Evolutionary conservation across 2,329 filamentous ascomycete species (phyloP).

Genomic region (Coniochaeta sp.): DNA sequence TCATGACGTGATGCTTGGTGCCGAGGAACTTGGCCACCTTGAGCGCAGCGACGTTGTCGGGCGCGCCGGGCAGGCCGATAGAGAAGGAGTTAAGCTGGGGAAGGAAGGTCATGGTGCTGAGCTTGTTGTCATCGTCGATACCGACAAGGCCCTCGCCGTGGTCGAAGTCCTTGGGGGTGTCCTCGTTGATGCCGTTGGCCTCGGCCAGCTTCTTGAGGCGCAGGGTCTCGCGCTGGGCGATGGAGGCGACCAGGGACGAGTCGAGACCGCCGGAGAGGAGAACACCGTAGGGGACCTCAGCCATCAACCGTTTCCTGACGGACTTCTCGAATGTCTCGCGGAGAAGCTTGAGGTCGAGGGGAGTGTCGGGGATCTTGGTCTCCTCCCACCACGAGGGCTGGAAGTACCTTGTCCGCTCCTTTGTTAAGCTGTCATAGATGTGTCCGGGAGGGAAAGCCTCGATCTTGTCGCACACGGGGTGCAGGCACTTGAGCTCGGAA

Average conservation of each 20-base stretch:
- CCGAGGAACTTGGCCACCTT: conserved; percentile 96
- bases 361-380: conserved; percentile 66
- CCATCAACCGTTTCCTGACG: conserved; percentile 96
- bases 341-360: conserved; percentile 76
- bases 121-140: conserved; percentile 85
- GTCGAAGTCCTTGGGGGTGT: conserved; percentile 43
- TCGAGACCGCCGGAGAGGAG: conserved; percentile 91
- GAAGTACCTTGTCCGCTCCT: conserved; percentile 80
- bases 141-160: conserved; percentile 73
- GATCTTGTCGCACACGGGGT: conserved; percentile 92
- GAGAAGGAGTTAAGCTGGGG: conserved; percentile 98
- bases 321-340: conserved; percentile 80
- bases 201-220: conserved; percentile 62
- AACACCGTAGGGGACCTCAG: conserved; percentile 96
- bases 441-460: conserved; percentile 91
- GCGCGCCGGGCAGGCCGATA: conserved; percentile 87
- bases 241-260: conserved; percentile 89
- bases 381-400: conserved; percentile 90
- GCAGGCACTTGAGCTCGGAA: conserved; percentile 90
- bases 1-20: conserved; percentile 97
- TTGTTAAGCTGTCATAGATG: conserved; percentile 90
- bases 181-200: conserved; percentile 34
- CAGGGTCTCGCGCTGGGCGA: conserved; percentile 87
- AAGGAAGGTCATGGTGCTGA: conserved; percentile 84
- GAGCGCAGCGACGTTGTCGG: conserved; percentile 84